Conservation (phyloP, 2,329 filamentous ascomycete genomes). For the Amauroascus niger region DNA sequence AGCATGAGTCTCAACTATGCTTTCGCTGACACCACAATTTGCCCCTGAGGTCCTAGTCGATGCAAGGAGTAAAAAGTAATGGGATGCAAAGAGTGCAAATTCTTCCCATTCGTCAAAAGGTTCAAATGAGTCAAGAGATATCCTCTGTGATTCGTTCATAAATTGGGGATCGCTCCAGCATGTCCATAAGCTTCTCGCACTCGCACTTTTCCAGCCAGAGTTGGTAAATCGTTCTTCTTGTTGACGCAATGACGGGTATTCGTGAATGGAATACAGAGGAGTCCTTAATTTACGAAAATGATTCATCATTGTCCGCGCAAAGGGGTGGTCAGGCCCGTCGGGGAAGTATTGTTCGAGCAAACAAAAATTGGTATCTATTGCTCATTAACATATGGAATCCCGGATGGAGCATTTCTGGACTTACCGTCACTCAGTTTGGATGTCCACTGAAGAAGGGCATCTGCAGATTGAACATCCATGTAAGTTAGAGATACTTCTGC, state of each 20-base stretch:
- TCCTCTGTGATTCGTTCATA: slow-evolving; percentile 51
- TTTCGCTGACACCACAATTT: not conserved
- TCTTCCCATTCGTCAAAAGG: slow-evolving; percentile 97
- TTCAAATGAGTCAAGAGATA: slow-evolving; percentile 58
- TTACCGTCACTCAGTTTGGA: slow-evolving; percentile 57
- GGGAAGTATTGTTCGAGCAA: slow-evolving; percentile 80
- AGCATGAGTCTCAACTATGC: not conserved
- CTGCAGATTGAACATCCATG: slow-evolving; percentile 65
- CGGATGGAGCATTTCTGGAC: slow-evolving; percentile 14
- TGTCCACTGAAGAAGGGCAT: slow-evolving; percentile 71
- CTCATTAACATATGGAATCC: slow-evolving; percentile 2
- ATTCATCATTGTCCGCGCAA: slow-evolving; percentile 73
- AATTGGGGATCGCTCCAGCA: slow-evolving; percentile 65
- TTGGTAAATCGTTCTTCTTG: slow-evolving; percentile 59
- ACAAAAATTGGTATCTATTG: slow-evolving; percentile 60
- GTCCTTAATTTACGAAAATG: slow-evolving; percentile 76
- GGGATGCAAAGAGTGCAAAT: slow-evolving; percentile 70
- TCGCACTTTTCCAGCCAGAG: slow-evolving; percentile 57
- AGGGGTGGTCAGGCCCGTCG: slow-evolving; percentile 66
- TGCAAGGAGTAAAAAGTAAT: slow-evolving; percentile 72
- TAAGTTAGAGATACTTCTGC: slow-evolving; percentile 89
- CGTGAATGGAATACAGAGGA: slow-evolving; percentile 61
- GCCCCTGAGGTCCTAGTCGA: slow-evolving; percentile 27
- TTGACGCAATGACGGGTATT: slow-evolving; percentile 56
- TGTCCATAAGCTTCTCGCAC: slow-evolving; percentile 66